Percentiles rank a stretch among this genome's conserved stretches.
phyloP scores from a whole-genome alignment of 352 stramenopile species.

The Phytophthora foliorum region DNA sequence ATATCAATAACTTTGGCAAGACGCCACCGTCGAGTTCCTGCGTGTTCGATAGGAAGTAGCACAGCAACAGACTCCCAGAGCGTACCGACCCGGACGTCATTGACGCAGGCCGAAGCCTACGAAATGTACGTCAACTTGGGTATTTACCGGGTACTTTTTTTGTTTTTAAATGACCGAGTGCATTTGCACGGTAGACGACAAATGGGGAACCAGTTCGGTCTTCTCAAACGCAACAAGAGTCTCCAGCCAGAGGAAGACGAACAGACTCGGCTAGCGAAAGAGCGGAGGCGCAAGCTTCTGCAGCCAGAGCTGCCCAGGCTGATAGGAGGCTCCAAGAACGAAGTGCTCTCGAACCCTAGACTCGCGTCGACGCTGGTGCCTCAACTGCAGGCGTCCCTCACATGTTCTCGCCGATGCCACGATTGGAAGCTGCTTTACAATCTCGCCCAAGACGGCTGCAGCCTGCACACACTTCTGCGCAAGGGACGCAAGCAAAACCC shows the following conservation, averaged over 20 bases:
- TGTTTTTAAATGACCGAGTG: conserved; percentile 3
- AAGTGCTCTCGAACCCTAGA: conserved; percentile 57
- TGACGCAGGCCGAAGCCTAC: conserved; percentile 22
- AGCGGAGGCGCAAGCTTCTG: conserved; percentile 20
- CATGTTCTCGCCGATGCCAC: conserved; percentile 57
- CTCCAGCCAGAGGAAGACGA: conserved; percentile 14
- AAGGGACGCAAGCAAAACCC: conserved; percentile 48
- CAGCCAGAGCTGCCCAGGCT: conserved; percentile 52
- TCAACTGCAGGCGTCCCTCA: conserved; percentile 68
- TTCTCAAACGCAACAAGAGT: conserved; percentile 27
- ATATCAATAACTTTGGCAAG: too few species aligned
- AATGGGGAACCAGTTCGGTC: conserved; percentile 21
- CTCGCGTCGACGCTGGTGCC: conserved; percentile 58
- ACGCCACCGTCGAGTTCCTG: too few species aligned
- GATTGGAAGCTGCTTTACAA: conserved; percentile 80
- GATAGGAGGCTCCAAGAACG: conserved; percentile 50
- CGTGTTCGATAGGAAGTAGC: conserved; percentile 49
- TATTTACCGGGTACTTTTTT: too few species aligned
- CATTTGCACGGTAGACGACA: conserved; percentile 2
- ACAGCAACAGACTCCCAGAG: conserved; percentile 53
- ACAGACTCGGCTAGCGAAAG: conserved; percentile 29
- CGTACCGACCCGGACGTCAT: conserved; percentile 29
- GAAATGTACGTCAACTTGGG: conserved; percentile 14
- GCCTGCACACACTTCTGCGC: conserved; percentile 66
- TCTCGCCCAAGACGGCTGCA: conserved; percentile 72